phyloP scores from a whole-genome alignment of 805 yeast genomes.

The Candida sanyiensis region DNA sequence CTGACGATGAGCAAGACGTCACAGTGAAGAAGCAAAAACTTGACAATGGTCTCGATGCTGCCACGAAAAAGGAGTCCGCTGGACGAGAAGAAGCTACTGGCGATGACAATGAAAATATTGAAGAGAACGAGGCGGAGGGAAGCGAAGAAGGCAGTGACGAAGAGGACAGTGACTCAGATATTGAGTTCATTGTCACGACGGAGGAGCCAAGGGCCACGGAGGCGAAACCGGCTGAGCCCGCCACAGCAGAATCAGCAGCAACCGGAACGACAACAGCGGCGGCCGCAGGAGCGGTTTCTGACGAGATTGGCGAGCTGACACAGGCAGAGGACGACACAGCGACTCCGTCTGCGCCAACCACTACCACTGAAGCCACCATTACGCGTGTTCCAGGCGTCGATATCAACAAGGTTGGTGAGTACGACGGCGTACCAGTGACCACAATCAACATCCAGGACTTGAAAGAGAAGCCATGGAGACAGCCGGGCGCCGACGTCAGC shows the following conservation, averaged over 20 bases:
- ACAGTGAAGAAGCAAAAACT: conserved; percentile 11
- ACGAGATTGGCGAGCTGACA: conserved; percentile 30
- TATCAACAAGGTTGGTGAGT: conserved; percentile 65
- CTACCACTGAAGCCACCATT: conserved; percentile 31
- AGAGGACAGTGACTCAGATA: conserved; percentile 52
- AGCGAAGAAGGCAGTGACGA: conserved; percentile 21
- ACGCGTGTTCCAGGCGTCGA: conserved; percentile 46
- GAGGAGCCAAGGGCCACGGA: conserved; percentile 25
- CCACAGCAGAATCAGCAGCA: conserved; percentile 14
- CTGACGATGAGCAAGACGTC: conserved; percentile 14
- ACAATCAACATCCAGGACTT: conserved; percentile 72
- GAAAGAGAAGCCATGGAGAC: conserved; percentile 96
- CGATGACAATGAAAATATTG: too few relatives aligned
- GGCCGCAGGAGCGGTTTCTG: conserved; percentile 28
- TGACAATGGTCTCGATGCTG: conserved; percentile 32
- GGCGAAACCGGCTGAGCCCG: conserved; percentile 16
- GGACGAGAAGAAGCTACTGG: conserved; percentile 19
- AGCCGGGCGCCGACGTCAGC: conserved; percentile 91
- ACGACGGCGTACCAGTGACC: conserved; percentile 78
- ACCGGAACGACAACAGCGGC: conserved; percentile 22
- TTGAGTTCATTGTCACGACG: conserved; percentile 74
- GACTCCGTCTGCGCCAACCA: conserved; percentile 17
- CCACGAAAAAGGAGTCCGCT: conserved; percentile 26
- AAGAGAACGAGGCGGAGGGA: conserved; percentile 15
- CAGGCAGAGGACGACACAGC: conserved; percentile 26